These are phyloP conservation scores for Celoporthe dispersa DNA, from an alignment of 2,329 filamentous ascomycete species.

Conservation along the genomic window DNA sequence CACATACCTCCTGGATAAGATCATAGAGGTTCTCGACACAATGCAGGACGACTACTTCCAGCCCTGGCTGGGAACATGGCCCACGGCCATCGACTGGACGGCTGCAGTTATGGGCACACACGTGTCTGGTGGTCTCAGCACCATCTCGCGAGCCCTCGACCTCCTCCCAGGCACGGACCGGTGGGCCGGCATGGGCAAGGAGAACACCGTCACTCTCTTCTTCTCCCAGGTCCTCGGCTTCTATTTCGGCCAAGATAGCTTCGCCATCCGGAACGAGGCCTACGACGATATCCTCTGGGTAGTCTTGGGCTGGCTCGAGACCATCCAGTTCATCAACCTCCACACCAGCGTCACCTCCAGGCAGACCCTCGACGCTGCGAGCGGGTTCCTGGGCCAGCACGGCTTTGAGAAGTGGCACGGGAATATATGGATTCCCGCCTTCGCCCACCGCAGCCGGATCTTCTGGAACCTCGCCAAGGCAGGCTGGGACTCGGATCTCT, in stretches of 20 bases:
- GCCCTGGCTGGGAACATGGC: conserved; percentile 80
- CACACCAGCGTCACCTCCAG: conserved; percentile 69
- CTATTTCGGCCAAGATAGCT: conserved; percentile 85
- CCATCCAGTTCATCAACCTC: conserved; percentile 73
- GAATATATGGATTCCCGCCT: conserved; percentile 72
- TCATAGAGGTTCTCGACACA: conserved; percentile 62
- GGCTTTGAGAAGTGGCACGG: conserved; percentile 68
- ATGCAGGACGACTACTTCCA: conserved; percentile 82
- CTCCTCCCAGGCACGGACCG: conserved; percentile 41
- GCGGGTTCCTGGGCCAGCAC: conserved; percentile 27
- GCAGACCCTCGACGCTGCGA: neutral
- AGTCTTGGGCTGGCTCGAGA: conserved; percentile 87
- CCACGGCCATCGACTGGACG: conserved; percentile 89
- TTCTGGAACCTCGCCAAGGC: conserved; percentile 82
- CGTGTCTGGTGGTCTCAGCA: conserved; percentile 71
- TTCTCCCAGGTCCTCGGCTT: conserved; percentile 78
- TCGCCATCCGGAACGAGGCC: conserved; percentile 73
- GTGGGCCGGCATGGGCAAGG: conserved; percentile 54
- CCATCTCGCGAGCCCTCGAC: conserved; percentile 66
- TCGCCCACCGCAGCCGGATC: conserved; percentile 79
- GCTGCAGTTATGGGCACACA: conserved; percentile 83
- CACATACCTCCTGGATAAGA: conserved; percentile 37
- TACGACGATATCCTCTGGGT: conserved; percentile 98
- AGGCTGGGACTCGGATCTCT: conserved; percentile 83
- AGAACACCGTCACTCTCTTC: conserved; percentile 82